These are phyloP conservation scores for Pleurotus giganteus DNA, from an alignment of 768 basidiomycete genomes.

Conservation along the genomic window DNA sequence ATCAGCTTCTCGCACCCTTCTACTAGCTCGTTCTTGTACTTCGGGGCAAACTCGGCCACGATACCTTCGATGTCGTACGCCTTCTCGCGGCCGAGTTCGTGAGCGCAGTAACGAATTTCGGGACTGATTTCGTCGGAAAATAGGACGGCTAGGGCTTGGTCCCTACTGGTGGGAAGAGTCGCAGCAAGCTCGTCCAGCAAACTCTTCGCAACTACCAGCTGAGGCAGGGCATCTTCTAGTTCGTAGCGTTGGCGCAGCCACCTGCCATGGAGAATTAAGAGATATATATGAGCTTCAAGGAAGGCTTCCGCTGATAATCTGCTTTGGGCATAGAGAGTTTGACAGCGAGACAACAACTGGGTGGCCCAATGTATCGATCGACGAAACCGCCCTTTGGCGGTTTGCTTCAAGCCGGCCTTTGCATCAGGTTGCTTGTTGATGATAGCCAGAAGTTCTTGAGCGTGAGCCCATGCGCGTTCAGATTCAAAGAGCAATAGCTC, in stretches of 20 bases:
- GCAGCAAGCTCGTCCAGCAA: constrained; percentile 68
- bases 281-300: constrained; percentile 74
- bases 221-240: constrained; percentile 71
- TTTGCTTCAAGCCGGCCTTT: constrained; percentile 56
- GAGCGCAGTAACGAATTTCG: constrained; percentile 89
- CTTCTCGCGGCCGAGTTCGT: constrained; percentile 74
- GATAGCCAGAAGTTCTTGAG: constrained; percentile 68
- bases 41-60: constrained; percentile 57
- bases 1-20: constrained; percentile 59
- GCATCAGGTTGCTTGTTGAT: constrained; percentile 50
- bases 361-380: constrained; percentile 78
- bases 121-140: constrained; percentile 88
- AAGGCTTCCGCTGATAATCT: constrained; percentile 57
- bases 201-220: constrained; percentile 75
- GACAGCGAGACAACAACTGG: constrained; percentile 71
- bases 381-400: constrained; percentile 77
- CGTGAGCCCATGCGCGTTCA: constrained; percentile 89
- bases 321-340: constrained; percentile 52
- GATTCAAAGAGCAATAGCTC: constrained; percentile 86
- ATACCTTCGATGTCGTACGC: constrained; percentile 83
- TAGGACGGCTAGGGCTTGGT: constrained; percentile 83
- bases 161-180: constrained; percentile 67
- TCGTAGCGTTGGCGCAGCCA: constrained; percentile 75
- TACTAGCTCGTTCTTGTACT: constrained; percentile 59
- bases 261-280: constrained; percentile 78